Evolutionary conservation across 2,329 filamentous ascomycete species (phyloP).

Genomic region (Verticillium klebahnii): DNA sequence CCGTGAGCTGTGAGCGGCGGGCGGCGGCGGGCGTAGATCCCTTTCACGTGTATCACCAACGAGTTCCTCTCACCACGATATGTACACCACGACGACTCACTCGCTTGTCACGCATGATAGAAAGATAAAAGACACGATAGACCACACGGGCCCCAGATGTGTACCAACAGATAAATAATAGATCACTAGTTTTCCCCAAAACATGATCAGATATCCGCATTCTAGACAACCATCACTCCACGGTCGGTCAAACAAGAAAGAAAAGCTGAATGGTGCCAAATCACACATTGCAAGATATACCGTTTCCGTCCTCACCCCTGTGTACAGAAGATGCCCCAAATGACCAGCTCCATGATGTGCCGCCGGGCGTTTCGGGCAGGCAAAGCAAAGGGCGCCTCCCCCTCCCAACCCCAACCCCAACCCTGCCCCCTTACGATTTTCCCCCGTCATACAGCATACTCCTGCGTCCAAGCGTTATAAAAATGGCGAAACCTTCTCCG

Average conservation of each 20-base stretch:
- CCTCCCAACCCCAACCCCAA: background rate
- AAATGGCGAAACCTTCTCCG: background rate
- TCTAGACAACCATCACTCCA: background rate
- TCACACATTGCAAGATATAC: slow-evolving; percentile 1
- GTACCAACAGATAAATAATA: background rate
- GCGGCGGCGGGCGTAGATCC: too few relatives aligned
- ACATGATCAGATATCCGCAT: background rate
- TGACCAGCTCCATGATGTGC: slow-evolving; percentile 6
- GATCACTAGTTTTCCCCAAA: background rate
- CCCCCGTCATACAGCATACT: slow-evolving; percentile 11
- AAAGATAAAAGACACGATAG: background rate
- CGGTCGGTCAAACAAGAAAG: background rate
- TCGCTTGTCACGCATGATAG: too few relatives aligned
- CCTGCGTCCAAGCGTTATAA: slow-evolving; percentile 13
- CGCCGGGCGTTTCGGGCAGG: slow-evolving; percentile 1
- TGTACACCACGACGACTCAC: too few relatives aligned
- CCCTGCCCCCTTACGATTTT: background rate
- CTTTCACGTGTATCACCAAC: too few relatives aligned
- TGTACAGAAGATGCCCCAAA: background rate
- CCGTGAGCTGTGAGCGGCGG: background rate
- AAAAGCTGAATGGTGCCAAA: background rate
- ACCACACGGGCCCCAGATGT: background rate
- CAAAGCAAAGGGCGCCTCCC: background rate
- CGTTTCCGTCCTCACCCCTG: slow-evolving; percentile 1
- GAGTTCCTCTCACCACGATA: too few relatives aligned